phyloP scores from a whole-genome alignment of 345 rosid genomes.

The Triadica sebifera region DNA sequence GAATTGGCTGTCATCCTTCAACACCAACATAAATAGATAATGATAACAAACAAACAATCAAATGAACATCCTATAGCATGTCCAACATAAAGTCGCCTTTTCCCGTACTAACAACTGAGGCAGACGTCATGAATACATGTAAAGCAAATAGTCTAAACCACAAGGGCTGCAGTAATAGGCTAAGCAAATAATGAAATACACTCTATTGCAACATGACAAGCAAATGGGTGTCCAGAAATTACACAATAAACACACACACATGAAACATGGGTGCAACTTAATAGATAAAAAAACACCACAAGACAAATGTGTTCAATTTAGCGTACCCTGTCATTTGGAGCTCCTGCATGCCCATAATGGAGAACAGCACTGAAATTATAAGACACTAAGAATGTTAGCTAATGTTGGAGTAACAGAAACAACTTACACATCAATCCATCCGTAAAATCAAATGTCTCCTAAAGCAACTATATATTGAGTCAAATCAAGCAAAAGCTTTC shows the following conservation, averaged over 20 bases:
- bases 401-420: neutral
- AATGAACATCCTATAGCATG: neutral
- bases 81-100: neutral
- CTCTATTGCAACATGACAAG: neutral
- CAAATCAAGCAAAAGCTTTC: neutral
- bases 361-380: conserved; percentile 70
- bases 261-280: neutral
- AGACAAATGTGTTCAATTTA: conserved; percentile 6
- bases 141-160: neutral
- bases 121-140: neutral
- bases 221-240: neutral
- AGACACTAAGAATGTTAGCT: conserved; percentile 21
- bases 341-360: conserved; percentile 98
- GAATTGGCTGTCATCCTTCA: neutral
- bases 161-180: neutral
- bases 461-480: neutral
- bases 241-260: neutral
- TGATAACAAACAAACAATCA: neutral
- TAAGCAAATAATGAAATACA: neutral
- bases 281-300: conserved; percentile 1
- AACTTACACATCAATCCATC: conserved; percentile 10
- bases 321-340: conserved; percentile 89
- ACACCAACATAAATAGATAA: neutral
- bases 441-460: neutral
- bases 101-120: neutral